These are phyloP conservation scores for Ceratobasidium sp. DNA, from an alignment of 1,284 basidiomycete genomes.

Conservation along the genomic window DNA sequence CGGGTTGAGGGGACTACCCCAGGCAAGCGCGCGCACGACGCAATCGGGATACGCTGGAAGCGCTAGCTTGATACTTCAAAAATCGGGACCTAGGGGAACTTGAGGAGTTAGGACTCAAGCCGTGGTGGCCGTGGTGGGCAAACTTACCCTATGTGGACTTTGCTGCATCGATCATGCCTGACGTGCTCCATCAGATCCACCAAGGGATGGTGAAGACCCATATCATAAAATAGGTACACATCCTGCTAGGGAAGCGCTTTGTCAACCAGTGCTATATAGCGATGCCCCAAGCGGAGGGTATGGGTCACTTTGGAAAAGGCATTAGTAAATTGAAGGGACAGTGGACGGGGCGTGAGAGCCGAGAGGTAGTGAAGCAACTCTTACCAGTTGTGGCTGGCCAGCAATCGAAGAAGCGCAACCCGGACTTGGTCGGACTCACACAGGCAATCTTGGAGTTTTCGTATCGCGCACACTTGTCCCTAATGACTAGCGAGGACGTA, in stretches of 20 bases:
- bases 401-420: neutral
- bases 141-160: constrained; percentile 10
- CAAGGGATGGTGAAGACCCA: constrained; percentile 14
- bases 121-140: constrained; percentile 24
- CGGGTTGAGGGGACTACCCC: neutral
- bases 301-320: constrained; percentile 26
- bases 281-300: constrained; percentile 13
- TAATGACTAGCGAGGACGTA: constrained; percentile 26
- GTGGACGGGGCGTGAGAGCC: constrained; percentile 29
- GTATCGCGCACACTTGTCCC: constrained; percentile 42
- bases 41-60: constrained; percentile 12
- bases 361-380: constrained; percentile 20
- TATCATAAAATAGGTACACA: neutral
- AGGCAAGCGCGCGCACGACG: neutral
- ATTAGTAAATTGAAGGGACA: constrained; percentile 12
- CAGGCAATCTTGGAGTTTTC: constrained; percentile 55
- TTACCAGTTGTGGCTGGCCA: constrained; percentile 4
- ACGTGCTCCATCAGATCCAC: constrained; percentile 19
- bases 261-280: constrained; percentile 5
- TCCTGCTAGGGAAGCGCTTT: neutral
- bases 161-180: constrained; percentile 3
- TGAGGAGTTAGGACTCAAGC: neutral
- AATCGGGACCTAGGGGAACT: no score
- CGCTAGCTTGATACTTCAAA: neutral
- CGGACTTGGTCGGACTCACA: constrained; percentile 10